A percentile compares a stretch with the other conserved stretches of the same genome.
Evolutionary conservation across 2,329 filamentous ascomycete genomes (phyloP).

Genomic region (Diaporthe aspalathi): DNA sequence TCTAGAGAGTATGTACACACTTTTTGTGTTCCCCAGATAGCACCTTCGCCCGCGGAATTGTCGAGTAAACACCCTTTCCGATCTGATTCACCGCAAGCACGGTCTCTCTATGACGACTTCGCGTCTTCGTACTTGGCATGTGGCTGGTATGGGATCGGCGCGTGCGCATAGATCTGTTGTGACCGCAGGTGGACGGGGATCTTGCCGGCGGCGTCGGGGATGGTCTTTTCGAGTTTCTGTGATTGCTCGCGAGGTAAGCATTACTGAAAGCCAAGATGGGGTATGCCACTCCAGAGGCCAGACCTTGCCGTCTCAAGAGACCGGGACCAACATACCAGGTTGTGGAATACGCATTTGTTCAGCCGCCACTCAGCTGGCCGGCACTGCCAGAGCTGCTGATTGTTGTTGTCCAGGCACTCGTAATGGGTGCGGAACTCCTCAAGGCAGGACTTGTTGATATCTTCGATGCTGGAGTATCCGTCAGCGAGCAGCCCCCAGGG

Average conservation of each 20-base stretch:
- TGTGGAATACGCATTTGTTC: constrained; percentile 96
- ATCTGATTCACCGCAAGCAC: background rate
- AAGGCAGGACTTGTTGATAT: constrained; percentile 95
- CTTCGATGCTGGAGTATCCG: constrained; percentile 76
- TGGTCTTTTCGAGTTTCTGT: constrained; percentile 83
- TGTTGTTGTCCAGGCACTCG: constrained; percentile 96
- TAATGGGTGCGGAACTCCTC: constrained; percentile 93
- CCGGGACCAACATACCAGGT: constrained; percentile 76
- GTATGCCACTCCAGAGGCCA: background rate
- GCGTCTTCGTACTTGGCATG: constrained; percentile 36
- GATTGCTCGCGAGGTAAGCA: background rate
- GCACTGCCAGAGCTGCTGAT: constrained; percentile 98
- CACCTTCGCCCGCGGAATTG: background rate
- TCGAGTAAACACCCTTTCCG: background rate
- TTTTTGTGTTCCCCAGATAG: constrained; percentile 19
- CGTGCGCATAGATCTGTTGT: constrained; percentile 70
- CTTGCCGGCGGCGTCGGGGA: constrained; percentile 78
- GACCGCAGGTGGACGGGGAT: constrained; percentile 80
- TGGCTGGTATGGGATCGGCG: constrained; percentile 49
- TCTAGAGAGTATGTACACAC: constrained; percentile 31
- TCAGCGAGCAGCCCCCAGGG: constrained; percentile 9
- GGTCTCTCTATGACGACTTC: constrained; percentile 20
- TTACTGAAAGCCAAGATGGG: background rate
- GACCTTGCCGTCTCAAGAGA: background rate
- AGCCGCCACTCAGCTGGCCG: constrained; percentile 86